Evolutionary conservation across 768 basidiomycete species (phyloP).

Genomic region (Lentinula aciculospora): DNA sequence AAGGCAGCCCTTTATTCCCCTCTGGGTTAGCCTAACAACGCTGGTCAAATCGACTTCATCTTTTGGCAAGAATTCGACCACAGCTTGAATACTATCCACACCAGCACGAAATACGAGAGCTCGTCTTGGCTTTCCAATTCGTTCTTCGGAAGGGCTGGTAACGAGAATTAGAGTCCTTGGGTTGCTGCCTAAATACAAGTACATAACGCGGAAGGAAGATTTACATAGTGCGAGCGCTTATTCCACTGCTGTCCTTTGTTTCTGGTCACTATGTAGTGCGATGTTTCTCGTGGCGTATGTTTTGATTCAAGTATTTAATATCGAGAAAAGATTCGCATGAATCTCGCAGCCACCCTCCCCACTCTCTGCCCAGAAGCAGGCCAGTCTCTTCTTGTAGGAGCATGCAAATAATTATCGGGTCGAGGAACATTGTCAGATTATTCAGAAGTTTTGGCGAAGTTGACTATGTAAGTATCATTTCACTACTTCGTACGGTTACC

Average conservation of each 20-base stretch:
- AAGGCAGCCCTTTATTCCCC: slow-evolving; percentile 76
- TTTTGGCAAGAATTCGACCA: slow-evolving; percentile 82
- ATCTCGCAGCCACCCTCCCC: no score
- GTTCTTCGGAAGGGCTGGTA: slow-evolving; percentile 64
- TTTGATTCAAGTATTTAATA: no score
- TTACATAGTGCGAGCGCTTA: not conserved
- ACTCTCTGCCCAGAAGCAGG: no score
- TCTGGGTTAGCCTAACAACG: slow-evolving; percentile 62
- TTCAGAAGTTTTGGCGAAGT: no score
- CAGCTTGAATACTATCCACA: slow-evolving; percentile 51
- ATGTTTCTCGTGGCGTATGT: no score
- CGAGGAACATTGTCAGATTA: no score
- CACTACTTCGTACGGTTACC: not conserved
- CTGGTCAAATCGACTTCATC: slow-evolving; percentile 63
- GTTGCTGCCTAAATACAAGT: slow-evolving; percentile 63
- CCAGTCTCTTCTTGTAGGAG: no score
- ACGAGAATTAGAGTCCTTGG: slow-evolving; percentile 72
- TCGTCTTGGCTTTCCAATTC: slow-evolving; percentile 49
- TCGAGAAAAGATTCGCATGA: no score
- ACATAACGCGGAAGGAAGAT: slow-evolving; percentile 37
- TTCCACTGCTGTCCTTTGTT: not conserved
- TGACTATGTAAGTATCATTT: not conserved
- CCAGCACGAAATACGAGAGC: slow-evolving; percentile 73
- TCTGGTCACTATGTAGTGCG: no score
- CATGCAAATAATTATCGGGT: no score